Percentiles rank a stretch among this genome's conserved stretches.
Evolutionary conservation across 2,329 filamentous ascomycete genomes (phyloP).

Genomic region (Dendrostoma leiphaemia): DNA sequence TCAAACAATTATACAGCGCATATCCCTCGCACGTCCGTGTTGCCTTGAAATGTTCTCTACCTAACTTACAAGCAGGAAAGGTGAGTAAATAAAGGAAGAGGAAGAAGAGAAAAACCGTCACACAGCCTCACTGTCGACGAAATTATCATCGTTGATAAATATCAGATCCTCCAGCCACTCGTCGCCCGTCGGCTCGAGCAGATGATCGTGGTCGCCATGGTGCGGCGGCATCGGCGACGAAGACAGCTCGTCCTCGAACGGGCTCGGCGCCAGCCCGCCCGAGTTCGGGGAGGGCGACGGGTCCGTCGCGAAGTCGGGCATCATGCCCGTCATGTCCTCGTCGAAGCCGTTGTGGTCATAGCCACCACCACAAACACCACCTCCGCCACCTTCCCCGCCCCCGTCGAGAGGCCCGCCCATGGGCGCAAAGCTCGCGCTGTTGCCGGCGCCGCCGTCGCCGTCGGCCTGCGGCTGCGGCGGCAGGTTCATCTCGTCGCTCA

Average conservation of each 20-base stretch:
- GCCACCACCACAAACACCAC: too few relatives aligned
- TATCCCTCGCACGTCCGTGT: background rate
- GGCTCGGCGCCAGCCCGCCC: conserved; percentile 15
- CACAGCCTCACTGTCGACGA: conserved; percentile 11
- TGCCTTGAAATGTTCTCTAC: too few relatives aligned
- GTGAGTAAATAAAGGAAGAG: background rate
- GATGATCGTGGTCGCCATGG: conserved; percentile 6
- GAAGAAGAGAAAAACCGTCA: too few relatives aligned
- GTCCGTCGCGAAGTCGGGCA: conserved; percentile 16
- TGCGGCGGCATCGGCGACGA: conserved; percentile 14
- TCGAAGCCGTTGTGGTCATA: conserved; percentile 8
- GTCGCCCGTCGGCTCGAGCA: conserved; percentile 15
- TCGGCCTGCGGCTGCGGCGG: conserved; percentile 10
- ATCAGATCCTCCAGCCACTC: conserved; percentile 18
- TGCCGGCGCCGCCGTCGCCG: background rate
- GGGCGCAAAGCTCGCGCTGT: conserved; percentile 13
- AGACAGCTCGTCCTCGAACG: conserved; percentile 16
- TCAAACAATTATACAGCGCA: too few relatives aligned
- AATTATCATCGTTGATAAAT: conserved; percentile 17
- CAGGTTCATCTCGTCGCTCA: conserved; percentile 12
- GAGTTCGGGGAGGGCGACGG: conserved; percentile 16
- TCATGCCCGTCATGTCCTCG: conserved; percentile 12
- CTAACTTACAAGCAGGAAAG: too few relatives aligned
- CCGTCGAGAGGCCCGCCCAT: conserved; percentile 6
- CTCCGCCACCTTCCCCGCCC: too few relatives aligned